These are phyloP conservation scores for Priceomyces haplophilus DNA, from an alignment of 805 yeast species.

Conservation along the genomic window DNA sequence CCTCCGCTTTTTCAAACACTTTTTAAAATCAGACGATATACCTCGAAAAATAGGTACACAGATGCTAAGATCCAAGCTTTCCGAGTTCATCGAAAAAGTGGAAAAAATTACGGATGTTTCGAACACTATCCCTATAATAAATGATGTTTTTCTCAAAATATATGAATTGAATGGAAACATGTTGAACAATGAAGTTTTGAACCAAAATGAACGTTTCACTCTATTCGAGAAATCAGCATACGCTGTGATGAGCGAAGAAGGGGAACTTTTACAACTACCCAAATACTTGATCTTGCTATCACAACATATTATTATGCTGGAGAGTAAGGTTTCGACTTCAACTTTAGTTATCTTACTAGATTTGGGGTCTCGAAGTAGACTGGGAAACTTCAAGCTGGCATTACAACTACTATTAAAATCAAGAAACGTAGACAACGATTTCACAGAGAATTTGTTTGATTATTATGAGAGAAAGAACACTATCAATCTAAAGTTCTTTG, in stretches of 20 bases:
- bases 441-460: conserved; percentile 13
- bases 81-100: conserved; percentile 13
- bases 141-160: conserved; percentile 19
- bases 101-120: conserved; percentile 3
- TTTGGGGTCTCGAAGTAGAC: conserved; percentile 18
- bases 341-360: conserved; percentile 25
- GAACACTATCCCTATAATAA: conserved; percentile 16
- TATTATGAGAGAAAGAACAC: conserved; percentile 4
- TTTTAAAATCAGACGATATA: conserved; percentile 25
- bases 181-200: conserved; percentile 5
- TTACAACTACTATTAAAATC: conserved; percentile 10
- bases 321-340: conserved; percentile 14
- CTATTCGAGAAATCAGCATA: conserved; percentile 19
- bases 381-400: conserved; percentile 4
- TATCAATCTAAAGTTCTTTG: conserved; percentile 7
- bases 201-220: conserved; percentile 8
- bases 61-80: conserved; percentile 19
- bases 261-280: conserved; percentile 17
- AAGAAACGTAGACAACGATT: conserved; percentile 12
- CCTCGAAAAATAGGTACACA: conserved; percentile 16
- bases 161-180: conserved; percentile 11
- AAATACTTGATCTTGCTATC: conserved; percentile 26
- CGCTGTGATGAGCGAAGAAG: not conserved
- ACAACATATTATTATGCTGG: conserved; percentile 13
- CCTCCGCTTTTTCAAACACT: conserved; percentile 19